Percentiles rank a stretch among this genome's conserved stretches.
phyloP scores from a whole-genome alignment of 176 grass and related monocot genomes.

The Metroxylon sagu region DNA sequence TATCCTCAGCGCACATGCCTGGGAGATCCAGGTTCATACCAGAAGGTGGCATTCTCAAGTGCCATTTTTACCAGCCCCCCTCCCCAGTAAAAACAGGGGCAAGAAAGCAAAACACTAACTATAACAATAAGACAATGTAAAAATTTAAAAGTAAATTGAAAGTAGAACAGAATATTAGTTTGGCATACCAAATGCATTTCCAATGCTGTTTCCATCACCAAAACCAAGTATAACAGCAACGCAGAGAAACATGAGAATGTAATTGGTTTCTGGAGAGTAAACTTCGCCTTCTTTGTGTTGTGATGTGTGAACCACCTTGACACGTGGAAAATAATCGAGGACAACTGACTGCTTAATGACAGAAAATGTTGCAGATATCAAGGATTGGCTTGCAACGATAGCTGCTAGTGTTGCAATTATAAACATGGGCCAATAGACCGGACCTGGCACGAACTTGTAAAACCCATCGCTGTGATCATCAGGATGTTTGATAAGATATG shows the following conservation, averaged over 20 bases:
- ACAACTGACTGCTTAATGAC: constrained; percentile 84
- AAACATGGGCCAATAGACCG: constrained; percentile 91
- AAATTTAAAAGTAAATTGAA: neutral
- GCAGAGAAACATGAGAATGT: constrained; percentile 77
- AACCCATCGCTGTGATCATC: constrained; percentile 68
- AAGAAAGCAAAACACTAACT: neutral
- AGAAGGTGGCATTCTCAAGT: too few relatives aligned
- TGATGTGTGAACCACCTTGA: constrained; percentile 82
- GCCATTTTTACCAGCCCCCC: too few relatives aligned
- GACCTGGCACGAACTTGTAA: constrained; percentile 59
- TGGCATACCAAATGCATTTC: constrained; percentile 64
- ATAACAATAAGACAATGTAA: neutral
- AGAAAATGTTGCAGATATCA: constrained; percentile 79
- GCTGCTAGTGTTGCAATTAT: constrained; percentile 61
- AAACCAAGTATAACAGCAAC: constrained; percentile 63
- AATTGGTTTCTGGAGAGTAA: constrained; percentile 83
- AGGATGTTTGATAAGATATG: constrained; percentile 69
- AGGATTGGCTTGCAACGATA: constrained; percentile 80
- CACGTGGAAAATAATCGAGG: constrained; percentile 63
- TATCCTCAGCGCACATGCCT: too few relatives aligned
- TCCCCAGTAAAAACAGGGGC: too few relatives aligned
- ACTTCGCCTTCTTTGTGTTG: constrained; percentile 76
- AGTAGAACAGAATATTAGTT: neutral
- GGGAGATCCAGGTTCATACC: too few relatives aligned
- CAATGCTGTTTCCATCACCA: constrained; percentile 68